Evolutionary conservation across 768 basidiomycete species (phyloP).

Genomic region (Mycena kentingensis): DNA sequence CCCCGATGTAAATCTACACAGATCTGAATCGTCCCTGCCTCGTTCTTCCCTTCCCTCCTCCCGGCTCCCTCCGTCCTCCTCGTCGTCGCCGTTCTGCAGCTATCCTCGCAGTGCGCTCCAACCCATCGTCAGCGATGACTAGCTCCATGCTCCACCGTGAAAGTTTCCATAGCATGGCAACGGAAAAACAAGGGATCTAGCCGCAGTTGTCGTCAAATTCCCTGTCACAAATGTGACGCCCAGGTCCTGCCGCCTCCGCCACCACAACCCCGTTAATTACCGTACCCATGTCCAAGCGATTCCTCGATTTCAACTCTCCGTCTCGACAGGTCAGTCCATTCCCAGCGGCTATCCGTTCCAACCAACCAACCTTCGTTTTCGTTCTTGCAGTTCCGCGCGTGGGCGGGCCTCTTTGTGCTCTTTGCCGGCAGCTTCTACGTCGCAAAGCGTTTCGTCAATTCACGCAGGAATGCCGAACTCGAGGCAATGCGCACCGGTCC

Average conservation of each 20-base stretch:
- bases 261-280: background rate
- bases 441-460: constrained; percentile 10
- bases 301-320: constrained; percentile 12
- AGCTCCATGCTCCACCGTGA: no score
- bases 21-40: no score
- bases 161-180: no score
- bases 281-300: background rate
- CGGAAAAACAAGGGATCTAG: no score
- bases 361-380: background rate
- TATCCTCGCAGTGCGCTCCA: no score
- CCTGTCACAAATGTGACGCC: background rate
- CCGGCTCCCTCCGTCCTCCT: no score
- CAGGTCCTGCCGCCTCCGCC: background rate
- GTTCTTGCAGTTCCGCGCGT: constrained; percentile 14
- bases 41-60: no score
- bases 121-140: no score
- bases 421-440: constrained; percentile 19
- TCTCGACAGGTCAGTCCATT: constrained; percentile 11
- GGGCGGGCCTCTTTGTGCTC: constrained; percentile 18
- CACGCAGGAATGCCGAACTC: constrained; percentile 5
- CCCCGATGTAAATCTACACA: no score
- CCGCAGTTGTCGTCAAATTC: no score
- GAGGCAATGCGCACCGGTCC: constrained; percentile 5
- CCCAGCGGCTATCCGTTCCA: background rate
- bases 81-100: no score